Base-by-base conservation (phyloP, 768 basidiomycete species). In the Boletales sp. region DNA sequence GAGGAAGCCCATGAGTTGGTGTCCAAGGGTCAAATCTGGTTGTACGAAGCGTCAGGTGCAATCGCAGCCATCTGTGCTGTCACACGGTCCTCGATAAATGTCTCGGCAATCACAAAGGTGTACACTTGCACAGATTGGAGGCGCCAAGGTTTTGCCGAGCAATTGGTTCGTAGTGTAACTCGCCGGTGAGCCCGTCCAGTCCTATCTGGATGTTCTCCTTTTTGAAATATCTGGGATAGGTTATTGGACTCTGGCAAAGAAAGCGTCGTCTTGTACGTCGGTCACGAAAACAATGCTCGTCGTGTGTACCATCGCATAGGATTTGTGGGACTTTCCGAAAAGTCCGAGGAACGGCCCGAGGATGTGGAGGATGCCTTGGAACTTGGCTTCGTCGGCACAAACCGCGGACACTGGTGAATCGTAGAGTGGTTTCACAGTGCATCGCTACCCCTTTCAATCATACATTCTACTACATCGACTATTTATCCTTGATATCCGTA, bases 21-120 rank as follows among this genome's bases (percentile, higher is more conserved):
- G 49, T 55, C 62, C 8, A 75, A 75, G 50, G 66, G 73, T n/a
- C 75, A 76, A 44, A 59, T 80, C 27, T 82, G 80, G 79, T 64
- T 83, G 21, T 78, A 77, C 58, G 77, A 78, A 45, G 68, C 69
- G 17, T 51, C 61, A 11, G 67, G 68, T 2, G 66, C 71, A 43
- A 62, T 78, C 43, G 70, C 78, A 5, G 76, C 74, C 17, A 74
- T 83, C 37, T 81, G 79, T 40, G 81, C 81, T 14, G 79, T 76
- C 18, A 77, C 81, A n/a, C 75, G 80, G n/a, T 70, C 70, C 44
- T 77, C 76, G 12, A 61, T 69, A 48, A 68, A 66, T 11, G 76
- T 80, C 19, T 74, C 77, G 13, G 79, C 77, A 3, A 79, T 82
- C 55, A 80, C 80, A 8, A 83, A 82, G 61, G 80, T 82, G 2